phyloP scores from a whole-genome alignment of 192 early-diverging fungal genomes.

The Mortierella claussenii region DNA sequence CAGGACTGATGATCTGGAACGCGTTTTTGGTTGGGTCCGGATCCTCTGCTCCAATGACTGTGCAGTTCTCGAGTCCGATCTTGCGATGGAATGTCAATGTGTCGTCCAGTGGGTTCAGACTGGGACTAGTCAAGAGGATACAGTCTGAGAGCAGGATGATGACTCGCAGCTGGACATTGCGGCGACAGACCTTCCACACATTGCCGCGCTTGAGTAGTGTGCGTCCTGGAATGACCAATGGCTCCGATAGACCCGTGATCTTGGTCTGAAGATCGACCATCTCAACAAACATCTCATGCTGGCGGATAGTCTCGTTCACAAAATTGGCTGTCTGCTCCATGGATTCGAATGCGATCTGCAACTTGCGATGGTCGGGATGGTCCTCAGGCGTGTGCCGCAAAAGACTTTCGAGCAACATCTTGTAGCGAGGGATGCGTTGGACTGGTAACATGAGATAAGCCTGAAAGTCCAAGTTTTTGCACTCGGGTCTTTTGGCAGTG shows the following conservation, averaged over 20 bases:
- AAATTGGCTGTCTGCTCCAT: conserved; percentile 77
- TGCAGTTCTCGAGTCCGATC: conserved; percentile 69
- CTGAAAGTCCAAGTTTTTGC: conserved; percentile 69
- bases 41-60: conserved; percentile 61
- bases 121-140: conserved; percentile 77
- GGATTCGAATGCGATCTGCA: conserved; percentile 71
- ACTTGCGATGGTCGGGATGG: conserved; percentile 79
- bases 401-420: conserved; percentile 80
- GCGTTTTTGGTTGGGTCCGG: conserved; percentile 65
- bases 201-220: conserved; percentile 70
- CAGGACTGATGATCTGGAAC: conserved; percentile 82
- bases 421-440: conserved; percentile 91
- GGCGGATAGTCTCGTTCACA: conserved; percentile 83
- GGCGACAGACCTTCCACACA: conserved; percentile 82
- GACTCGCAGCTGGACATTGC: conserved; percentile 74
- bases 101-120: conserved; percentile 64
- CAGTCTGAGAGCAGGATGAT: conserved; percentile 85
- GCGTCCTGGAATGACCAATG: conserved; percentile 77
- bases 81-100: conserved; percentile 77
- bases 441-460: conserved; percentile 88
- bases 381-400: conserved; percentile 70
- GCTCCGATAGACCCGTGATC: conserved; percentile 70
- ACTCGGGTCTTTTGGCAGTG: conserved; percentile 54
- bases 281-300: conserved; percentile 79
- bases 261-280: conserved; percentile 78